phyloP scores from a whole-genome alignment of 106 monocot genomes.

The Amphibolis antarctica region DNA sequence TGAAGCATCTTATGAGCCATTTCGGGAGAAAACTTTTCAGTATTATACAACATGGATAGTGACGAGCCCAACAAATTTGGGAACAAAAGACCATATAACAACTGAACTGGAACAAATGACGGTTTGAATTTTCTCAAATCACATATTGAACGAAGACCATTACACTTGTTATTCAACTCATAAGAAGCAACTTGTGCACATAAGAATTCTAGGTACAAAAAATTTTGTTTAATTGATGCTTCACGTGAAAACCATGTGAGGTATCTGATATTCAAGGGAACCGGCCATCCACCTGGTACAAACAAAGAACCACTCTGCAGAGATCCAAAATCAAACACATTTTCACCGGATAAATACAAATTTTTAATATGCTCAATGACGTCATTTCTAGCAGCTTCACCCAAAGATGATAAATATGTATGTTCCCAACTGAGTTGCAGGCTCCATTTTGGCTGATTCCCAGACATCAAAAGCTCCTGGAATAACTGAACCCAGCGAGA shows the following conservation, averaged over 20 bases:
- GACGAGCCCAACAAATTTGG: conserved; percentile 10
- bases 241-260: conserved; percentile 60
- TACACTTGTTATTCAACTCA: conserved; percentile 10
- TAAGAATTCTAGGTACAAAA: conserved; percentile 52
- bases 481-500: conserved; percentile 82
- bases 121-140: conserved; percentile 13
- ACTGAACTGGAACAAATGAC: conserved; percentile 25
- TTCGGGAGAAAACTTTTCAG: conserved; percentile 21
- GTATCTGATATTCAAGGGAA: conserved; percentile 31
- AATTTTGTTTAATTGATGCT: conserved; percentile 47
- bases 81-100: conserved; percentile 25
- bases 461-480: conserved; percentile 66
- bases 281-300: conserved; percentile 68
- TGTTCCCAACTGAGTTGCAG: conserved; percentile 90
- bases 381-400: conserved; percentile 42
- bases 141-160: background rate
- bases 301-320: conserved; percentile 30
- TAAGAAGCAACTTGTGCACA: conserved; percentile 56
- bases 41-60: background rate
- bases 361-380: conserved; percentile 39
- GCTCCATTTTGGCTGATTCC: conserved; percentile 76
- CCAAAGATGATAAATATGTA: conserved; percentile 75
- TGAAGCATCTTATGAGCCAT: conserved; percentile 48
- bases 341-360: conserved; percentile 24
- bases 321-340: conserved; percentile 14